Evolutionary conservation across 2,329 filamentous ascomycete species (phyloP), one percentile per base, ranked within the genome.

Genomic region (Aspergillus brunneoviolaceus): DNA sequence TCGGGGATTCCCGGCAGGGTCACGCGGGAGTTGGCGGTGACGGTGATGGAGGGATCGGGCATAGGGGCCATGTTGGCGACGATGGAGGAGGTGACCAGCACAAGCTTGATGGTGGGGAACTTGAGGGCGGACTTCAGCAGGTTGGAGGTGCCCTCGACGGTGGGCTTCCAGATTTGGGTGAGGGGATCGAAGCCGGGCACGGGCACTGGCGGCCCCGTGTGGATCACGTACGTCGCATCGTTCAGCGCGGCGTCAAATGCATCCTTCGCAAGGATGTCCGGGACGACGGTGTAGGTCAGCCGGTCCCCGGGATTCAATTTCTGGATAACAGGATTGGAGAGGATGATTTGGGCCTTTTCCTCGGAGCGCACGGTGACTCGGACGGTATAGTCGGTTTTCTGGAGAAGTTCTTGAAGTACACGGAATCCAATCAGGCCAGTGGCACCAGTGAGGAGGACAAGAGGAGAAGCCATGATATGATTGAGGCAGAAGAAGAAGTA

Each of bases 181-280:
- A 60, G 16, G 2, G 57, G 45, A 33, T 59, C 52, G 16, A 45
- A 58, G 21, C 49, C 47, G 2, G 58, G 57, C 2, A 64, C 62
- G 4, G 60, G 59, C 14, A 66, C 39, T 10, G 65, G 66, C 2
- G 63, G 61, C 11, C 58, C 66, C 6, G 54, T 35, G 50, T 67
- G 63, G 42, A 66, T 56, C 12, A 68, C 33, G 42, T 64, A 66
- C 19, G 42, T 55, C 21, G 63, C 53, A 25, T 54, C 59, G 19
- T 60, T 12, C 2, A 65, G 25, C 3, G 56, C 60, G 23, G 49
- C 49, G 16, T 62, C 39, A 33, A 65, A 67, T 5, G 60, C 62
- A 9, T 45, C 35, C 7, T 12, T 10, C 16, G 29, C 51, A 2
- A 19, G 14, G 51, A 54, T 49, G 33, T 63, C 63, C 5, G 61